A percentile compares a stretch with the other conserved stretches of the same genome.
Conservation (phyloP, 2,329 filamentous ascomycete species). For the Spiromastix sp. region DNA sequence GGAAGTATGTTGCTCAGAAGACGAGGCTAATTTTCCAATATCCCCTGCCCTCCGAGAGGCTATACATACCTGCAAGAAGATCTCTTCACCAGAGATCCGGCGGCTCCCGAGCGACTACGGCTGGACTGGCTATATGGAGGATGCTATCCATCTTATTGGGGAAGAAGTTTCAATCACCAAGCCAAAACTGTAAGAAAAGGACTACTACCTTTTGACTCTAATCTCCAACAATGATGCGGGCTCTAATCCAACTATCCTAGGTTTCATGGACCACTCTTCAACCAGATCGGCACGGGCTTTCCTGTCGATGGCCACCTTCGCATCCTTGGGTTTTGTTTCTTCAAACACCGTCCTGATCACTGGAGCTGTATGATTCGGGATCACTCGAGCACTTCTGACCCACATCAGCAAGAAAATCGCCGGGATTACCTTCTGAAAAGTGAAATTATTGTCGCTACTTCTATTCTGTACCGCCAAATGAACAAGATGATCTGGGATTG, state of each 20-base stretch:
- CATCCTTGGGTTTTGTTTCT: conserved; percentile 2
- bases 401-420: neutral
- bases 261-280: conserved; percentile 2
- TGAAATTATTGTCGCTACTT: conserved; percentile 4
- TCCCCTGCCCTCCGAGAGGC: conserved; percentile 1
- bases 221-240: neutral
- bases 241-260: neutral
- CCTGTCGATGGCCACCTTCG: conserved; percentile 1
- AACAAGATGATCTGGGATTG: conserved; percentile 2
- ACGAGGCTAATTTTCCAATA: conserved; percentile 2
- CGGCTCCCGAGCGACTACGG: neutral
- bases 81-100: conserved; percentile 1
- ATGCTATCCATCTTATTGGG: neutral
- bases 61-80: conserved; percentile 2
- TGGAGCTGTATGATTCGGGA: conserved; percentile 4
- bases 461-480: conserved; percentile 4
- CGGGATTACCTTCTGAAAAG: conserved; percentile 3
- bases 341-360: conserved; percentile 2
- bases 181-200: conserved; percentile 2
- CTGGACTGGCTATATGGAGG: conserved; percentile 4
- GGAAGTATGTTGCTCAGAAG: conserved; percentile 5
- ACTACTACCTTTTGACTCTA: conserved; percentile 1
- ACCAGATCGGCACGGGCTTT: neutral
- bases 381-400: conserved; percentile 1
- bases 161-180: neutral